A percentile compares a stretch with the other conserved stretches of the same genome.
phyloP scores from a whole-genome alignment of 2,329 filamentous ascomycete genomes.

The Thyridium curvatum region DNA sequence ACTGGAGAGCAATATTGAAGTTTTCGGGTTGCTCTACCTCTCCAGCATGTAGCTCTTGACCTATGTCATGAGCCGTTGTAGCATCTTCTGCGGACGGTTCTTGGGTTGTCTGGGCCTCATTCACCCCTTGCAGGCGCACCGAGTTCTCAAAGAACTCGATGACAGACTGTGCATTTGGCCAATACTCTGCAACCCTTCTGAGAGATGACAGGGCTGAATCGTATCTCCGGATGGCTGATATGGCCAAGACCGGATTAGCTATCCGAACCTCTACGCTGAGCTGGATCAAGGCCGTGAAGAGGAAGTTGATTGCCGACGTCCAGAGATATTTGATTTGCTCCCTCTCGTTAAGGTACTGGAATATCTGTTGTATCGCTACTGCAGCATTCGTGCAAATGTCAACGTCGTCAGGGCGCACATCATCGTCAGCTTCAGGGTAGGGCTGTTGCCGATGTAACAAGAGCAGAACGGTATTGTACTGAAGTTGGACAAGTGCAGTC shows the following conservation, averaged over 20 bases:
- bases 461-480: slow-evolving; percentile 9
- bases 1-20: too few species aligned
- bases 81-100: slow-evolving; percentile 1
- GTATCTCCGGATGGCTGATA: slow-evolving; percentile 11
- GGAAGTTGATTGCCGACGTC: slow-evolving; percentile 9
- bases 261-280: slow-evolving; percentile 12
- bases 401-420: slow-evolving; percentile 3
- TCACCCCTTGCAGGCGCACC: slow-evolving; percentile 1
- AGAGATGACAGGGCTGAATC: slow-evolving; percentile 12
- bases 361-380: slow-evolving; percentile 6
- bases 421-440: too few species aligned
- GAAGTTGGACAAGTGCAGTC: slow-evolving; percentile 7
- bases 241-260: slow-evolving; percentile 13
- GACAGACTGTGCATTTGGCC: slow-evolving; percentile 14
- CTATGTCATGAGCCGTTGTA: too few species aligned
- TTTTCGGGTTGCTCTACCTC: too few species aligned
- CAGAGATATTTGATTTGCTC: slow-evolving; percentile 6
- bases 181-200: slow-evolving; percentile 10
- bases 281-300: slow-evolving; percentile 14
- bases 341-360: slow-evolving; percentile 6
- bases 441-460: slow-evolving; percentile 3
- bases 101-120: not conserved
- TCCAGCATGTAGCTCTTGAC: too few species aligned
- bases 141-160: slow-evolving; percentile 14
- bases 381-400: slow-evolving; percentile 9